Conservation (phyloP, 768 basidiomycete genomes). For the Mycena amicta region DNA sequence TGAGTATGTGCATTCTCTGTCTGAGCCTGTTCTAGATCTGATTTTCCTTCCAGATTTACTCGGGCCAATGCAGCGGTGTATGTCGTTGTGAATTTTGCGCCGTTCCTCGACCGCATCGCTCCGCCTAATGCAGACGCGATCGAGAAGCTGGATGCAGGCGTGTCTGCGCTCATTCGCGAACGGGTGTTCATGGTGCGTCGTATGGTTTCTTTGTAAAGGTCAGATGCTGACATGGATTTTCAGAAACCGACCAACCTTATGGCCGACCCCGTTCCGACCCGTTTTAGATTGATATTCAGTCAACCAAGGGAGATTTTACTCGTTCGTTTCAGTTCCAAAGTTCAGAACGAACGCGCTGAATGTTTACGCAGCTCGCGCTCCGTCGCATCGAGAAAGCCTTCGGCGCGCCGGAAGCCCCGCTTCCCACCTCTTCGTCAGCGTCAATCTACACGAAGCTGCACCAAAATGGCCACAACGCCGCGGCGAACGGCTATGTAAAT, state of each 20-base stretch:
- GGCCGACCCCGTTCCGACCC: conserved; percentile 18
- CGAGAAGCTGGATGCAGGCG: conserved; percentile 12
- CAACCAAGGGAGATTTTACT: conserved; percentile 9
- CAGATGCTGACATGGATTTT: too few relatives aligned
- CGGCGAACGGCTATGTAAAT: not conserved
- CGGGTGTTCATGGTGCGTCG: conserved; percentile 14
- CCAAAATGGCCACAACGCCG: not conserved
- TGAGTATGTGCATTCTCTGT: not conserved
- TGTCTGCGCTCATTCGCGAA: conserved; percentile 12
- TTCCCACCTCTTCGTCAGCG: not conserved
- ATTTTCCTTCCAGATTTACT: conserved; percentile 11
- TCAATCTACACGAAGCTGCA: not conserved
- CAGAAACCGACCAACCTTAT: conserved; percentile 22
- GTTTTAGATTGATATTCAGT: conserved; percentile 18
- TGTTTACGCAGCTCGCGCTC: conserved; percentile 10
- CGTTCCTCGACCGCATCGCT: conserved; percentile 15
- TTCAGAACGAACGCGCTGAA: too few relatives aligned
- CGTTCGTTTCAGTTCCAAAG: too few relatives aligned
- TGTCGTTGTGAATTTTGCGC: conserved; percentile 16
- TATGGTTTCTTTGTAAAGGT: too few relatives aligned
- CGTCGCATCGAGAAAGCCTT: conserved; percentile 18
- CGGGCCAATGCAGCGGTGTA: conserved; percentile 18
- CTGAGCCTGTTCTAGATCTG: not conserved
- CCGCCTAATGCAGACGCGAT: not conserved
- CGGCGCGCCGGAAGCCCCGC: conserved; percentile 10